Evolutionary conservation across 2,329 filamentous ascomycete genomes (phyloP), one percentile per base, ranked within the genome.

Genomic region (Aspergillus novoparasiticus): DNA sequence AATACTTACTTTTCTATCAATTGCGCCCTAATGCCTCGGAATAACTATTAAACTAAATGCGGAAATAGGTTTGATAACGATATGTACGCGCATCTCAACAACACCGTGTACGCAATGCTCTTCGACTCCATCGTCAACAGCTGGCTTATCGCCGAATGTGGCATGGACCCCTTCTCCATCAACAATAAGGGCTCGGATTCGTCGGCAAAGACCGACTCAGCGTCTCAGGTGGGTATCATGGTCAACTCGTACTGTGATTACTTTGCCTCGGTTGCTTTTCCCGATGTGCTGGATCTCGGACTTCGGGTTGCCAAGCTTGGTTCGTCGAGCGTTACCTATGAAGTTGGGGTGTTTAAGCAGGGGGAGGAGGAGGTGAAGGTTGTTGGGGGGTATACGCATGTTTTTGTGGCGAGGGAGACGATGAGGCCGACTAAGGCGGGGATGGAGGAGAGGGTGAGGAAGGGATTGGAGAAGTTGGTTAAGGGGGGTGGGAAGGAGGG

Each of bases 21-120:
- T 19, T 28, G 23, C 30, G 30, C 4, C 28, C 10, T 32, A 26
- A 11, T 14, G 10, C n/a, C 32, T 4, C n/a, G 45, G 45, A 43
- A 45, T 23, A 58, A 64, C 65, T 56, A n/a, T 14, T 58, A 30
- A 59, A 5, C 41, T 21, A 28, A 16, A 58, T 46, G 21, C 39
- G 46, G 16, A 57, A 57, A 28, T 65, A 94, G 92, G 92, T 89
- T 87, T 76, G 93, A 97, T 79, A 96, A 96, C 75, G 93, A 97
- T 81, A 95, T 96, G 91, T 97, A 95, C 78, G 86, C 92, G 64
- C 94, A 98, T 76, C 88, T 96, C 84, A 97, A 97, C 81, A 97
- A 96, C 75, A 91, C 89, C 46, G 85, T 95, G 59, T 97, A 97
- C 79, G 91, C 91, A 71, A 90, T 91, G 66, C 84, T 96, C 61